Percentiles rank a stretch among this genome's conserved stretches.
Evolutionary conservation across 768 basidiomycete species (phyloP).

Genomic region (Lactifluus piperatus): DNA sequence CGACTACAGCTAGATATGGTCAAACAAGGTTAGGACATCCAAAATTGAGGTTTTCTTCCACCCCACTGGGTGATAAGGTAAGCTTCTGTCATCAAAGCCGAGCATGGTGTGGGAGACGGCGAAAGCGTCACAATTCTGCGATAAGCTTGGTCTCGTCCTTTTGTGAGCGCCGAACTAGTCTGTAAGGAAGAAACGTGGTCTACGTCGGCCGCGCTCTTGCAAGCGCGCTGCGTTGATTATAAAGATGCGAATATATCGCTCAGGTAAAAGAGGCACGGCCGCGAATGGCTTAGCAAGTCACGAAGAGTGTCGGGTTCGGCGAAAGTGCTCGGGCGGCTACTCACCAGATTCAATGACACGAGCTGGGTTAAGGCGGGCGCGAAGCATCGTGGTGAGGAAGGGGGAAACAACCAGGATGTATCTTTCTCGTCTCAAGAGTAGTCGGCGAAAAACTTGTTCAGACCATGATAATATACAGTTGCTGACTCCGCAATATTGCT

Average conservation of each 20-base stretch:
- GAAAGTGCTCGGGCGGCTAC: too few relatives aligned
- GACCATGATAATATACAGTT: conserved; percentile 4
- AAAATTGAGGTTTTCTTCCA: too few relatives aligned
- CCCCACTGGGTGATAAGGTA: too few relatives aligned
- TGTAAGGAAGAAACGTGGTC: not conserved
- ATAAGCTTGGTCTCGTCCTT: too few relatives aligned
- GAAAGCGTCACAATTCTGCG: too few relatives aligned
- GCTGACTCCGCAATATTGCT: not conserved
- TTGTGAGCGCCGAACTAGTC: too few relatives aligned
- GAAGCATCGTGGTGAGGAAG: not conserved
- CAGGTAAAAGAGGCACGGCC: not conserved
- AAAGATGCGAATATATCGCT: not conserved
- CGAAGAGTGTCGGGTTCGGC: too few relatives aligned
- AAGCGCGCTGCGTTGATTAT: not conserved
- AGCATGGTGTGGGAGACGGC: too few relatives aligned
- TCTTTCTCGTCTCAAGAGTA: not conserved
- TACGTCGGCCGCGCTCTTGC: not conserved
- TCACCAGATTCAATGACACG: not conserved
- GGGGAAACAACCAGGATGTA: too few relatives aligned
- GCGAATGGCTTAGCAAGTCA: not conserved
- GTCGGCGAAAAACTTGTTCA: not conserved
- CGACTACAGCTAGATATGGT: too few relatives aligned
- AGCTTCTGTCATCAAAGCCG: too few relatives aligned
- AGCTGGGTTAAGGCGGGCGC: not conserved
- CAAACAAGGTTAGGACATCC: too few relatives aligned